These are phyloP conservation scores for Fusarium caatingaense DNA, from an alignment of 2,329 filamentous ascomycete species.

Conservation along the genomic window DNA sequence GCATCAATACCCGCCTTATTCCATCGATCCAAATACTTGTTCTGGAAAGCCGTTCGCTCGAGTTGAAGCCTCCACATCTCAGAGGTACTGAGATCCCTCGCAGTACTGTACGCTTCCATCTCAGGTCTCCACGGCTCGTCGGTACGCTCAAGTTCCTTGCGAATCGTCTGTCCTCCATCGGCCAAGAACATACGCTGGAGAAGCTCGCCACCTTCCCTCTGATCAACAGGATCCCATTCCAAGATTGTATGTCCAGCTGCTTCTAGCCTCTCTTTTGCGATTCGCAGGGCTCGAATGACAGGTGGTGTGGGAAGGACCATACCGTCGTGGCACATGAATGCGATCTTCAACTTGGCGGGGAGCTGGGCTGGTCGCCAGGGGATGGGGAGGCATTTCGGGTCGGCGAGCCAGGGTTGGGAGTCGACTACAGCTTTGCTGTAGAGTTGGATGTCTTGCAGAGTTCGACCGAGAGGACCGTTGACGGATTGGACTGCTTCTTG, in stretches of 20 bases:
- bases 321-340: slow-evolving; percentile 73
- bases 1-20: slow-evolving; percentile 66
- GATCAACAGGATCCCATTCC: slow-evolving; percentile 61
- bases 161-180: slow-evolving; percentile 58
- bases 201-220: slow-evolving; percentile 52
- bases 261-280: slow-evolving; percentile 57
- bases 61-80: slow-evolving; percentile 62
- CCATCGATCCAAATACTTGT: slow-evolving; percentile 60
- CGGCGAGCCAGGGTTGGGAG: slow-evolving; percentile 65
- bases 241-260: slow-evolving; percentile 63
- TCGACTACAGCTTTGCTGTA: slow-evolving; percentile 65
- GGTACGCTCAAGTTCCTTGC: slow-evolving; percentile 52
- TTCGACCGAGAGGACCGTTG: slow-evolving; percentile 71
- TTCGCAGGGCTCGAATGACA: slow-evolving; percentile 65
- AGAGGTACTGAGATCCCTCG: slow-evolving; percentile 54
- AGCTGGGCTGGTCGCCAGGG: slow-evolving; percentile 61
- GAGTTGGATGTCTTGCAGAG: slow-evolving; percentile 64
- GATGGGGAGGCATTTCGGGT: slow-evolving; percentile 69
- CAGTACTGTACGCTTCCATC: slow-evolving; percentile 50
- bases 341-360: slow-evolving; percentile 63
- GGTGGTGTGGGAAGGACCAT: slow-evolving; percentile 75
- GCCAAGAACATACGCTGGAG: slow-evolving; percentile 61
- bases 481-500: slow-evolving; percentile 74
- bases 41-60: slow-evolving; percentile 59
- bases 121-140: slow-evolving; percentile 58